These are phyloP conservation scores for Pleomassaria siparia DNA, from an alignment of 2,329 filamentous ascomycete species.

Conservation along the genomic window DNA sequence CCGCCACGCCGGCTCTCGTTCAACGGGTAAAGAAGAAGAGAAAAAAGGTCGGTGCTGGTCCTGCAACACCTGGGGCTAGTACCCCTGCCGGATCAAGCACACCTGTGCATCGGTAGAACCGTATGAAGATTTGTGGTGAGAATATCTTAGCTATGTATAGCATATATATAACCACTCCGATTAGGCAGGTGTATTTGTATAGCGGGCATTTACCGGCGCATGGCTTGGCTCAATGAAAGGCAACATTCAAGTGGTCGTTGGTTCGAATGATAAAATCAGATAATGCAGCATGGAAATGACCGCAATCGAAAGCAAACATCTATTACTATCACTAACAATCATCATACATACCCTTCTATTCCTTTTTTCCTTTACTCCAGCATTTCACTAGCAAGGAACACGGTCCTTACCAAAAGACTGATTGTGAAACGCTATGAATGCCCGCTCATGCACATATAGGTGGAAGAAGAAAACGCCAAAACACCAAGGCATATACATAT, in stretches of 20 bases:
- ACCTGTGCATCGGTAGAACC: constrained; percentile 30
- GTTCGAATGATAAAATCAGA: too few species aligned
- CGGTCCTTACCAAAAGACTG: neutral
- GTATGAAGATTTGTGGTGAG: neutral
- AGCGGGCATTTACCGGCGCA: neutral
- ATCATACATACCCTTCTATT: neutral
- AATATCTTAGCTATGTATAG: too few species aligned
- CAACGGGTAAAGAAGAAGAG: constrained; percentile 45
- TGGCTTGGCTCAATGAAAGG: neutral
- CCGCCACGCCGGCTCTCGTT: constrained; percentile 38
- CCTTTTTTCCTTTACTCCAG: neutral
- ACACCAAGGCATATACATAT: neutral
- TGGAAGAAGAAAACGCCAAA: neutral
- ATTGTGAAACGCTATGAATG: constrained; percentile 4
- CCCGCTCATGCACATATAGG: neutral
- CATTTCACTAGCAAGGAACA: neutral
- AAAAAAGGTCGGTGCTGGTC: constrained; percentile 35
- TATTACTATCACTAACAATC: neutral
- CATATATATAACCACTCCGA: too few species aligned
- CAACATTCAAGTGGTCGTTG: too few species aligned
- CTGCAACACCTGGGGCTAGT: constrained; percentile 35
- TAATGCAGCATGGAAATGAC: too few species aligned
- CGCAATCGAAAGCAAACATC: neutral
- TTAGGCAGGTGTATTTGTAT: neutral
- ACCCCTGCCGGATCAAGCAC: constrained; percentile 37